These are phyloP conservation scores for Centrapalus pauciflorus DNA, from an alignment of 129 eudicot genomes.

Conservation along the genomic window DNA sequence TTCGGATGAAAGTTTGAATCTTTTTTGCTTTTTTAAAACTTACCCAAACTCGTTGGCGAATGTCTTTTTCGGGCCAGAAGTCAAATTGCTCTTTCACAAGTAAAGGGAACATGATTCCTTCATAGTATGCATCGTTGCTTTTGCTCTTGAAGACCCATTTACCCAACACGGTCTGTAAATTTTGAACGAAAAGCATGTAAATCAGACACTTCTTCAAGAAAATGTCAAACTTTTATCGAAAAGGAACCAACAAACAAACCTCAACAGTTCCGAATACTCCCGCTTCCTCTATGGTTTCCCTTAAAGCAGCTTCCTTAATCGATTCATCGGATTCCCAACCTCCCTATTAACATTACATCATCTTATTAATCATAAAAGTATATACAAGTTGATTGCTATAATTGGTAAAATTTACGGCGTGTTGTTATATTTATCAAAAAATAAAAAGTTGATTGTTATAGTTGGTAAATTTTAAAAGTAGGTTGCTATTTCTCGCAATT, in stretches of 20 bases:
- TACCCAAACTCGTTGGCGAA: constrained; percentile 76
- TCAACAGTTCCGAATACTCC: constrained; percentile 71
- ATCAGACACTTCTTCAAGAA: not conserved
- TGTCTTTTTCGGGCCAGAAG: constrained; percentile 75
- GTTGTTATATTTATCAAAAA: no score
- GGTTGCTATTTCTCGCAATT: no score
- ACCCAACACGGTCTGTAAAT: constrained; percentile 46
- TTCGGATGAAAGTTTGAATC: not conserved
- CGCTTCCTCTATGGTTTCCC: constrained; percentile 83
- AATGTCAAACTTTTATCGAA: not conserved
- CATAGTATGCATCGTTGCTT: constrained; percentile 28
- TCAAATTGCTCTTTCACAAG: constrained; percentile 64
- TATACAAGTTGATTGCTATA: no score
- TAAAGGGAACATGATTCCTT: constrained; percentile 78
- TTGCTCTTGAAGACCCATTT: constrained; percentile 65
- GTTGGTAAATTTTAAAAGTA: no score
- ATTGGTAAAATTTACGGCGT: no score
- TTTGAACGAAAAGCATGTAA: not conserved
- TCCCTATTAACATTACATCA: constrained; percentile 35
- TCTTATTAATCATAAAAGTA: not conserved
- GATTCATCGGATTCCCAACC: constrained; percentile 81
- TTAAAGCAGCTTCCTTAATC: constrained; percentile 58
- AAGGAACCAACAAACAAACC: constrained; percentile 35
- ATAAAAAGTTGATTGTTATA: no score
- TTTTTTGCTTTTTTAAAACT: not conserved